A percentile compares a stretch with the other conserved stretches of the same genome.
Conservation (phyloP, 805 yeast genomes). For the Debaryomyces maramus region DNA sequence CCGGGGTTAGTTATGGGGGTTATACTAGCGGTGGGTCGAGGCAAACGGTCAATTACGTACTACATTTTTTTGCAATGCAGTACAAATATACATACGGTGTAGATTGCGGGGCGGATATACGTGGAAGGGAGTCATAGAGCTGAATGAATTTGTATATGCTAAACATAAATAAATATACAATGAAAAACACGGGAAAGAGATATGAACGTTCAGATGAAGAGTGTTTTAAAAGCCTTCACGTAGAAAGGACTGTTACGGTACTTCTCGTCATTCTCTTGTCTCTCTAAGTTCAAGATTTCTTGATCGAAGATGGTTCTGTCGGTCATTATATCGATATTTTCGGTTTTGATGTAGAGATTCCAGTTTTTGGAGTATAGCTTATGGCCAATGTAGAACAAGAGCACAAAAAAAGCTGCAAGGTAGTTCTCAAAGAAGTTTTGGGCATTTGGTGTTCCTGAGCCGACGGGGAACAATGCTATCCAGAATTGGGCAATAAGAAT, state of each 20-base stretch:
- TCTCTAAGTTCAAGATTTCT: slow-evolving; percentile 34
- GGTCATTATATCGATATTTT: slow-evolving; percentile 31
- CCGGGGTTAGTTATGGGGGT: no score
- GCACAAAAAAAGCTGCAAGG: slow-evolving; percentile 33
- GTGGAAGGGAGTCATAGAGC: no score
- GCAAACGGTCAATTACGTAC: no score
- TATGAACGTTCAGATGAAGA: no score
- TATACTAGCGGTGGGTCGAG: no score
- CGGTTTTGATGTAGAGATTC: slow-evolving; percentile 23
- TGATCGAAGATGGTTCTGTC: slow-evolving; percentile 35
- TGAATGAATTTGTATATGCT: no score
- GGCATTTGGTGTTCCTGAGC: slow-evolving; percentile 26
- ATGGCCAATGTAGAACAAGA: slow-evolving; percentile 32
- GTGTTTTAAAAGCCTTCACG: slow-evolving; percentile 2
- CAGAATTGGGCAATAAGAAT: slow-evolving; percentile 45
- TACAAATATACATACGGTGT: no score
- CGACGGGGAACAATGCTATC: slow-evolving; percentile 44
- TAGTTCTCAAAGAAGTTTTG: slow-evolving; percentile 32
- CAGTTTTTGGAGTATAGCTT: slow-evolving; percentile 34
- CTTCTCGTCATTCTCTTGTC: slow-evolving; percentile 22
- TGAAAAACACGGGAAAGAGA: no score
- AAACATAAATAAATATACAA: no score
- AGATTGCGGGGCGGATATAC: no score
- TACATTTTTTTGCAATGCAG: no score
- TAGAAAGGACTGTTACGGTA: slow-evolving; percentile 17